Conservation (phyloP, 768 basidiomycete genomes). For the Dictyophora rubrovolvata region DNA sequence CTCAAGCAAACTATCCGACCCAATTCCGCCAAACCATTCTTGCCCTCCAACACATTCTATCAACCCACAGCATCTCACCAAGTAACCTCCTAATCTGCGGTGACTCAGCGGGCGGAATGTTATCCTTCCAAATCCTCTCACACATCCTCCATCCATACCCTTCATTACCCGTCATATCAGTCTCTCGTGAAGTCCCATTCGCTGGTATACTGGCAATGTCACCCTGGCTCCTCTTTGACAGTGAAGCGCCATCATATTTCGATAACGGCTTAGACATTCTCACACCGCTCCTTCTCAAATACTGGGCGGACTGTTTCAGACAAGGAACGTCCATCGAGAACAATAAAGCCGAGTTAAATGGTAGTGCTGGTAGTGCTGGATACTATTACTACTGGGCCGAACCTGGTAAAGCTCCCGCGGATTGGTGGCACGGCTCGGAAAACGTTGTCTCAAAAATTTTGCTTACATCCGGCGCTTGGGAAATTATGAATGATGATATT, state of each 20-base stretch:
- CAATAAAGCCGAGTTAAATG: neutral
- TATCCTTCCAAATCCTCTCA: slow-evolving; percentile 14
- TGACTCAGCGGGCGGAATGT: slow-evolving; percentile 17
- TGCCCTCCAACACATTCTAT: slow-evolving; percentile 13
- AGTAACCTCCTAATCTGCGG: slow-evolving; percentile 13
- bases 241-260: neutral
- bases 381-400: slow-evolving; percentile 7
- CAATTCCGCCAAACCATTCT: slow-evolving; percentile 13
- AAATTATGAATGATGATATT: slow-evolving; percentile 4
- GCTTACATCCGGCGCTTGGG: neutral
- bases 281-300: neutral
- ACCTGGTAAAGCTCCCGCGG: slow-evolving; percentile 2
- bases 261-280: neutral
- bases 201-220: slow-evolving; percentile 11
- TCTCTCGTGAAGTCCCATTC: slow-evolving; percentile 1
- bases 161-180: neutral
- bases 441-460: neutral
- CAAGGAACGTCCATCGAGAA: neutral
- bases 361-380: neutral
- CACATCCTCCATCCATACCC: slow-evolving; percentile 15
- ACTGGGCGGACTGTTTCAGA: neutral
- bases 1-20: slow-evolving; percentile 13
- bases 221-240: slow-evolving; percentile 10
- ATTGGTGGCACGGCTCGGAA: neutral
- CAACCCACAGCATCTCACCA: slow-evolving; percentile 11